phyloP scores from a whole-genome alignment of 2,329 filamentous ascomycete species.

The Myriosclerotinia scirpicola region DNA sequence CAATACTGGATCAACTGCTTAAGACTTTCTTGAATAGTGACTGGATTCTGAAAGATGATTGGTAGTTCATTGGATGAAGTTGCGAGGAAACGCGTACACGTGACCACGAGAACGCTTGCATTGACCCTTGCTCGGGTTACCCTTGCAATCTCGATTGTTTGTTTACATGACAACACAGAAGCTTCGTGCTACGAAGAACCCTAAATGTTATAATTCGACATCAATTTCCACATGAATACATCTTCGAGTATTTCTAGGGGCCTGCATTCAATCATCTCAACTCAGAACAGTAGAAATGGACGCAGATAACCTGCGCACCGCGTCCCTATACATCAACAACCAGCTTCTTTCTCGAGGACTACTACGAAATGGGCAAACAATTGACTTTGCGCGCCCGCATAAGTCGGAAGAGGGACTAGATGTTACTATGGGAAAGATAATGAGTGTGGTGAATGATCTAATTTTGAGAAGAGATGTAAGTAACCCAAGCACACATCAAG shows the following conservation, averaged over 20 bases:
- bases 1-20: background rate
- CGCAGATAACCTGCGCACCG: constrained; percentile 60
- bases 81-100: background rate
- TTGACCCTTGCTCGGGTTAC: background rate
- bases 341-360: constrained; percentile 66
- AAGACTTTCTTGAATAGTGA: background rate
- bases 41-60: background rate
- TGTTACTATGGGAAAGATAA: constrained; percentile 79
- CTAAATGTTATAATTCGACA: background rate
- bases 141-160: constrained; percentile 18
- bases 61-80: background rate
- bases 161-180: constrained; percentile 24
- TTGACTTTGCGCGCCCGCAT: constrained; percentile 79
- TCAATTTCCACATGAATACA: constrained; percentile 10
- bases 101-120: constrained; percentile 15
- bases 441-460: constrained; percentile 91
- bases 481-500: constrained; percentile 29
- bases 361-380: constrained; percentile 65
- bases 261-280: background rate
- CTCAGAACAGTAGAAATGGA: constrained; percentile 34
- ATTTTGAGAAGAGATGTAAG: constrained; percentile 85
- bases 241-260: background rate
- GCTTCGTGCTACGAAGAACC: constrained; percentile 15
- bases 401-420: constrained; percentile 60
- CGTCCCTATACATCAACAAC: constrained; percentile 72